A percentile compares a stretch with the other conserved stretches of the same genome.
Conservation (phyloP, 805 yeast genomes). For the Saturnispora serradocipensis region DNA sequence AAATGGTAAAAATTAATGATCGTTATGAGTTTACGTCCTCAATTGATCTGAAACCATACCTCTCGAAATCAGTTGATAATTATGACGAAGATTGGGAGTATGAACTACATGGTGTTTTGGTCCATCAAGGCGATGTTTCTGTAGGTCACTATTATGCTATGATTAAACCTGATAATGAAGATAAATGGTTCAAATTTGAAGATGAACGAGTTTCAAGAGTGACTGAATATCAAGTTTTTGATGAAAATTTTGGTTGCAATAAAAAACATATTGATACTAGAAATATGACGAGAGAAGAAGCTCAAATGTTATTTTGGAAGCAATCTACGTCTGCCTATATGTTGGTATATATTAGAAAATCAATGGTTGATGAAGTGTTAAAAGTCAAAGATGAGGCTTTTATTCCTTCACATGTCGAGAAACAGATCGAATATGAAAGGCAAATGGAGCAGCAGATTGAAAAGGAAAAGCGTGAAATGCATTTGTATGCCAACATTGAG, state of each 20-base stretch:
- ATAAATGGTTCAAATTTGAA: constrained; percentile 78
- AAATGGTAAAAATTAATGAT: constrained; percentile 85
- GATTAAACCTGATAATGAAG: constrained; percentile 66
- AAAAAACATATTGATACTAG: constrained; percentile 41
- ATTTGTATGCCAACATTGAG: constrained; percentile 48
- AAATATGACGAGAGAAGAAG: constrained; percentile 48
- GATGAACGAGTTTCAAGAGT: constrained; percentile 92
- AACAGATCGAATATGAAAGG: constrained; percentile 54
- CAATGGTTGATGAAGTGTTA: constrained; percentile 47
- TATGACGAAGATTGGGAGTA: constrained; percentile 62
- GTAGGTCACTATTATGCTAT: constrained; percentile 96
- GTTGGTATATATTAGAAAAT: constrained; percentile 82
- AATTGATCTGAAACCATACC: constrained; percentile 70
- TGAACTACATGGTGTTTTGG: constrained; percentile 85
- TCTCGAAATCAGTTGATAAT: constrained; percentile 47
- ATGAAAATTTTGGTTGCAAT: constrained; percentile 85
- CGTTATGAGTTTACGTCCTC: constrained; percentile 80
- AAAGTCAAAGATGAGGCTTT: constrained; percentile 45
- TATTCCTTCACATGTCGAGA: constrained; percentile 61
- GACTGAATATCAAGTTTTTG: constrained; percentile 75
- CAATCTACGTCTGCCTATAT: constrained; percentile 94
- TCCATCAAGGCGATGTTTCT: constrained; percentile 91
- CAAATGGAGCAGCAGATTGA: constrained; percentile 44
- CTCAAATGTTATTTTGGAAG: constrained; percentile 53
- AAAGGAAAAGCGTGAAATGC: constrained; percentile 65